phyloP scores from a whole-genome alignment of 169 alveolate genomes.

The Plasmodium malariae region DNA sequence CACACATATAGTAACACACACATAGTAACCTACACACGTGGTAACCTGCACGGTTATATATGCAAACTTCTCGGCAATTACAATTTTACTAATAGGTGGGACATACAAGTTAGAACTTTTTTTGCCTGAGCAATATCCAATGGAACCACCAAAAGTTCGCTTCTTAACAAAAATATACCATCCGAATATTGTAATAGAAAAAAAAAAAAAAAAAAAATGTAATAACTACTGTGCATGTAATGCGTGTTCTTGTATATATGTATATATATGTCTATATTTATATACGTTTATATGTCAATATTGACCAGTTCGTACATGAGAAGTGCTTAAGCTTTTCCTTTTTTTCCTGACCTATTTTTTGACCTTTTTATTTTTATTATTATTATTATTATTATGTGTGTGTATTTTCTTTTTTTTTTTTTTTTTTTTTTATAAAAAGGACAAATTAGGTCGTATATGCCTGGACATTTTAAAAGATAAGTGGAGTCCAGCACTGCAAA shows the following conservation, averaged over 20 bases:
- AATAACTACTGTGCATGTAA: too few relatives aligned
- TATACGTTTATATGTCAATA: constrained; percentile 22
- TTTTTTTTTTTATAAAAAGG: constrained; percentile 77
- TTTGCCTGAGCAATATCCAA: constrained; percentile 99
- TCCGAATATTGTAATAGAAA: constrained; percentile 94
- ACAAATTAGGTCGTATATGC: constrained; percentile 98
- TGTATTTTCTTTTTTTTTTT: not conserved
- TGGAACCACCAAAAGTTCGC: constrained; percentile 99
- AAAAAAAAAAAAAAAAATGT: constrained; percentile 31
- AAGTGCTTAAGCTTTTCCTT: too few relatives aligned
- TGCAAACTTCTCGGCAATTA: not conserved
- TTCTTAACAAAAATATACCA: constrained; percentile 98
- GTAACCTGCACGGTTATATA: too few relatives aligned
- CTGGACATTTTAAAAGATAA: constrained; percentile 98
- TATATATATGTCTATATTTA: constrained; percentile 3
- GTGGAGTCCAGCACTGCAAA: constrained; percentile 99
- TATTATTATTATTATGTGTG: not conserved
- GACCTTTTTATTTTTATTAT: not conserved
- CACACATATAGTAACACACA: too few relatives aligned
- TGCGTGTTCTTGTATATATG: too few relatives aligned
- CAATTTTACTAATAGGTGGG: constrained; percentile 87
- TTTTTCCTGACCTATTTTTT: not conserved
- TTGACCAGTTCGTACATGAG: too few relatives aligned
- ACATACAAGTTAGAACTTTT: constrained; percentile 95
- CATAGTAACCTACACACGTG: too few relatives aligned